A percentile compares a stretch with the other conserved stretches of the same genome.
Evolutionary conservation across 257 asterid species (phyloP).

Genomic region (Vinca minor): DNA sequence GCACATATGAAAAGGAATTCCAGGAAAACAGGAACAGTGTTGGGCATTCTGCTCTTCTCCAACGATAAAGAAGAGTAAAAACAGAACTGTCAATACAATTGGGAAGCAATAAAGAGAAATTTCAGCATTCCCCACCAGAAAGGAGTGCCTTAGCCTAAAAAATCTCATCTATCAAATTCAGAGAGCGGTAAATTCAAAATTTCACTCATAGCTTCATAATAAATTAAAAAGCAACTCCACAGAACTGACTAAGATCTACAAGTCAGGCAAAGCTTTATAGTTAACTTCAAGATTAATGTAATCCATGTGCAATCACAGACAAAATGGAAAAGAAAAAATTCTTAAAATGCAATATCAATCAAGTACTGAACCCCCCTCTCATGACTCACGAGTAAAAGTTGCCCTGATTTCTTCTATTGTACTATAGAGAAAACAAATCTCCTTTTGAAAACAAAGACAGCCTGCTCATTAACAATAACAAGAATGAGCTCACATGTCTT

Average conservation of each 20-base stretch:
- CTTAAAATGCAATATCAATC: neutral
- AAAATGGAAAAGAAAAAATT: neutral
- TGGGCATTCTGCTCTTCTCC: neutral
- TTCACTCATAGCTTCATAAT: neutral
- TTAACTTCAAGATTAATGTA: neutral
- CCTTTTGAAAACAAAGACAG: neutral
- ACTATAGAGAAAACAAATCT: neutral
- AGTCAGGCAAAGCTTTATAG: neutral
- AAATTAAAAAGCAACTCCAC: neutral
- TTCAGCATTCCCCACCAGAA: neutral
- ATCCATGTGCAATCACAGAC: neutral
- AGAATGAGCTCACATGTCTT: neutral
- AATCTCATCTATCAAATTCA: neutral
- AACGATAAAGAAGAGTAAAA: neutral
- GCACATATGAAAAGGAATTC: too few relatives aligned
- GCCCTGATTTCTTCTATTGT: too few relatives aligned
- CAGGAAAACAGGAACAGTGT: slow-evolving; percentile 2
- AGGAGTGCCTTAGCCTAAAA: neutral
- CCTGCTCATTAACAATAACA: neutral
- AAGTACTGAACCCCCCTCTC: neutral
- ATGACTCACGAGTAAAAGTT: neutral
- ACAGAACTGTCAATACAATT: neutral
- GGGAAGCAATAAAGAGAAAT: neutral
- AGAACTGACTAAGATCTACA: neutral
- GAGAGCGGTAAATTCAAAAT: neutral